Evolutionary conservation across 164 flowering plant genomes (phyloP).

Genomic region (Aristolochia californica): DNA sequence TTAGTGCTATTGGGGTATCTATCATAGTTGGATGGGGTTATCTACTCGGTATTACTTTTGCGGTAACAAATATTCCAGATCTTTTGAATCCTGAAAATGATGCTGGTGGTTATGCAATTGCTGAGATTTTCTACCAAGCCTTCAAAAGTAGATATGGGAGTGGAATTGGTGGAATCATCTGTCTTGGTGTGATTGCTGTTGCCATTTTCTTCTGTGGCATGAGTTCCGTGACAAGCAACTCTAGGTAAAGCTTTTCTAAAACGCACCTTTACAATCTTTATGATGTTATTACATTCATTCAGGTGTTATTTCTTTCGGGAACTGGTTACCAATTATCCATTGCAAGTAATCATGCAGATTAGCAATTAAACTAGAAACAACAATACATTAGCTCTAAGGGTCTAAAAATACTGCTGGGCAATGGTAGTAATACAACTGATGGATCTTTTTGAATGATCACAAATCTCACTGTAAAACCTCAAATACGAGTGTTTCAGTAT

Average conservation of each 20-base stretch:
- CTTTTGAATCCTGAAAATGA: conserved; percentile 63
- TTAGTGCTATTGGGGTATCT: conserved; percentile 80
- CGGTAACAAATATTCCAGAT: conserved; percentile 62
- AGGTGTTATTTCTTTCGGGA: too few relatives aligned
- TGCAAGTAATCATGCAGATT: too few relatives aligned
- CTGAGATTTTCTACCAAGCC: conserved; percentile 69
- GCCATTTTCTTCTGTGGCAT: conserved; percentile 94
- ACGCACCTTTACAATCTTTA: neutral
- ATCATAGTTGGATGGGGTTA: conserved; percentile 85
- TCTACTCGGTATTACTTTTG: conserved; percentile 58
- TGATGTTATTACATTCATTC: neutral
- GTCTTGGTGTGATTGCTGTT: conserved; percentile 74
- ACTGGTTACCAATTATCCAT: too few relatives aligned
- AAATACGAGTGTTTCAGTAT: too few relatives aligned
- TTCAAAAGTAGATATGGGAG: conserved; percentile 78
- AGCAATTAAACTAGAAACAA: too few relatives aligned
- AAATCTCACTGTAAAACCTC: too few relatives aligned
- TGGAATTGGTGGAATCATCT: conserved; percentile 83
- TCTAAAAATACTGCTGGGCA: too few relatives aligned
- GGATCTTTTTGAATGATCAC: too few relatives aligned
- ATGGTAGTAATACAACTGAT: too few relatives aligned
- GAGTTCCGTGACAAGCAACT: conserved; percentile 48
- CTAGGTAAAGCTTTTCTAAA: conserved; percentile 41
- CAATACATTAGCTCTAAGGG: too few relatives aligned
- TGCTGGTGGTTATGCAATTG: conserved; percentile 94